phyloP scores from a whole-genome alignment of 73 alveolate species.

The Tetrahymena borealis region DNA sequence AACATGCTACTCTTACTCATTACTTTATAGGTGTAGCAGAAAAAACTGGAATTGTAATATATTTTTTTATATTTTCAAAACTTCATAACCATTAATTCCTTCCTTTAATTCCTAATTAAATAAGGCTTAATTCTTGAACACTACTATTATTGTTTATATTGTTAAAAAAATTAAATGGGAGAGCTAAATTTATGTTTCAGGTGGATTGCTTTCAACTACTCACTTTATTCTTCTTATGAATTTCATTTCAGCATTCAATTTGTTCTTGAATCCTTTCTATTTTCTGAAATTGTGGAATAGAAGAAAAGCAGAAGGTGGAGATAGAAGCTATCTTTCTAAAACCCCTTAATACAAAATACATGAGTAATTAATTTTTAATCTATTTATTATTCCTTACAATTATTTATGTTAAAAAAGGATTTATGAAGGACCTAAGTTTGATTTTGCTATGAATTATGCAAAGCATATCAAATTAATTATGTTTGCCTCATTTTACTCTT shows the following conservation, averaged over 20 bases:
- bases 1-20: neutral
- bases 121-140: neutral
- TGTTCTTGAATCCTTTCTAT: neutral
- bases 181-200: neutral
- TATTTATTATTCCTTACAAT: neutral
- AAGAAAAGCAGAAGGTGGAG: neutral
- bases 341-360: neutral
- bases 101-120: neutral
- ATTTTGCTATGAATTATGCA: neutral
- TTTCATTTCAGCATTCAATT: neutral
- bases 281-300: neutral
- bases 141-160: neutral
- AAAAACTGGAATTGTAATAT: neutral
- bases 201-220: neutral
- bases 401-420: neutral
- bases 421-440: neutral
- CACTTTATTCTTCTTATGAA: neutral
- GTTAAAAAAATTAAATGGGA: neutral
- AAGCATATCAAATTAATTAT: neutral
- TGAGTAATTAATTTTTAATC: neutral
- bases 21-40: neutral
- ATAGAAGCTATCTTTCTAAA: neutral
- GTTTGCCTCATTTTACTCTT: neutral
- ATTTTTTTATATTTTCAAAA: neutral
- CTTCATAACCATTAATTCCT: neutral